Evolutionary conservation across 768 basidiomycete genomes (phyloP).

Genomic region (Mycena polygramma): DNA sequence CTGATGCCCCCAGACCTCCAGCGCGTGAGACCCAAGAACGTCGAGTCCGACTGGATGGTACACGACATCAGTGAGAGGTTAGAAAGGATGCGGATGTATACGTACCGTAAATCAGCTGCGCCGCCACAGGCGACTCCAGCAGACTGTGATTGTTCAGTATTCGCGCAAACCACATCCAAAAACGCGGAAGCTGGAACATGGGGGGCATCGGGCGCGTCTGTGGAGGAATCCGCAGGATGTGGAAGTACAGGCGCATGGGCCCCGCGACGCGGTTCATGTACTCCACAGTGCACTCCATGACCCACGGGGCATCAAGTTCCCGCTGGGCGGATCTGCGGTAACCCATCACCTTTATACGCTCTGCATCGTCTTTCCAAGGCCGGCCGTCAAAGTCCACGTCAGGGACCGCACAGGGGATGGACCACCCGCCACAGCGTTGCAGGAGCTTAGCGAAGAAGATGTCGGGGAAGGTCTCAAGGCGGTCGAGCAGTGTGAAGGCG

Average conservation of each 20-base stretch:
- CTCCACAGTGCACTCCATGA: constrained; percentile 70
- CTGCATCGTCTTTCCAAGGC: constrained; percentile 56
- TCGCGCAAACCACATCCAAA: constrained; percentile 82
- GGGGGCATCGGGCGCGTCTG: constrained; percentile 57
- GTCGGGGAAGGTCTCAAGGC: constrained; percentile 70
- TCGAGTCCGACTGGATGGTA: constrained; percentile 73
- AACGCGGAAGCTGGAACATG: constrained; percentile 72
- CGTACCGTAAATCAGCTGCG: constrained; percentile 81
- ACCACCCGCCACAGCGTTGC: constrained; percentile 92
- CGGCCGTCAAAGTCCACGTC: constrained; percentile 62
- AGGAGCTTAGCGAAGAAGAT: constrained; percentile 89
- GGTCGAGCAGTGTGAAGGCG: constrained; percentile 75
- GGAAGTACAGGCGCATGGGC: constrained; percentile 89
- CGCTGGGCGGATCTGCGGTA: constrained; percentile 53
- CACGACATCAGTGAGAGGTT: constrained; percentile 15
- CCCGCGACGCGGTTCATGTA: constrained; percentile 80
- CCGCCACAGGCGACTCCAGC: constrained; percentile 69
- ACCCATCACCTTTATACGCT: constrained; percentile 67
- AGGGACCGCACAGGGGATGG: constrained; percentile 76
- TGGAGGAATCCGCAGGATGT: constrained; percentile 66
- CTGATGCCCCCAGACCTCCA: constrained; percentile 79
- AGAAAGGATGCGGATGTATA: background rate
- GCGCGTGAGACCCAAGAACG: constrained; percentile 73
- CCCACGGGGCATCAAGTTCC: constrained; percentile 40
- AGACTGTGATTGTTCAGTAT: constrained; percentile 66